Base-by-base conservation (phyloP, 495 filamentous ascomycete genomes). In the Thozetella sp. region DNA sequence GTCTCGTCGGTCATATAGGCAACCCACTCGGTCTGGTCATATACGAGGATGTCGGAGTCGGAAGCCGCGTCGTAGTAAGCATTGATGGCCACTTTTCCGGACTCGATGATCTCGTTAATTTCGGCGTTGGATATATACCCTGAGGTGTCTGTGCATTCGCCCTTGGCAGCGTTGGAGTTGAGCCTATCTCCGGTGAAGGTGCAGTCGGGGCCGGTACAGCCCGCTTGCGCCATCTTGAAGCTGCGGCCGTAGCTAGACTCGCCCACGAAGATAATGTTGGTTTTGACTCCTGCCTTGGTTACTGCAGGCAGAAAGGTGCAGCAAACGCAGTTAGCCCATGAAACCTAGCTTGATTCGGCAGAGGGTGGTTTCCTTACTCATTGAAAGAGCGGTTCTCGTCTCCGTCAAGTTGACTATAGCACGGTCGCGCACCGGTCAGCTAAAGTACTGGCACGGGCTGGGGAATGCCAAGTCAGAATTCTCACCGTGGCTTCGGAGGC, bases 341-440 rank as follows among this genome's bases (percentile, higher is more conserved):
- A n/a, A n/a, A n/a, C n/a, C n/a, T n/a, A n/a, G n/a, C n/a, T n/a
- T n/a, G n/a, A n/a, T 19, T 12, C 20, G 6, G 46, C 11, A 19
- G 17, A 51, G 23, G 46, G 12, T 15, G 22, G 3, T 20, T 20
- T 2, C 23, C 20, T 22, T 22, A 19, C 20, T 48, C 74, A 83
- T 80, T 13, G 69, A 55, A 0, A 83, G 63, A 1, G 72, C 63
- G 30, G 67, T 53, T 26, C 59, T 51, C 3, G 75, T 80, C 65
- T 81, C 79, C 1, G 79, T 80, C 25, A 59, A 17, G 55, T 81
- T 81, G 37, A 79, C n/a, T n/a, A n/a, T n/a, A n/a, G n/a, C n/a
- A n/a, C n/a, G n/a, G n/a, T n/a, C n/a, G n/a, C n/a, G n/a, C n/a
- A n/a, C n/a, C n/a, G n/a, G n/a, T n/a, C n/a, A n/a, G n/a, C n/a